A percentile compares a stretch with the other conserved stretches of the same genome.
phyloP scores from a whole-genome alignment of 2,329 filamentous ascomycete species.

The Botrytis galanthina region DNA sequence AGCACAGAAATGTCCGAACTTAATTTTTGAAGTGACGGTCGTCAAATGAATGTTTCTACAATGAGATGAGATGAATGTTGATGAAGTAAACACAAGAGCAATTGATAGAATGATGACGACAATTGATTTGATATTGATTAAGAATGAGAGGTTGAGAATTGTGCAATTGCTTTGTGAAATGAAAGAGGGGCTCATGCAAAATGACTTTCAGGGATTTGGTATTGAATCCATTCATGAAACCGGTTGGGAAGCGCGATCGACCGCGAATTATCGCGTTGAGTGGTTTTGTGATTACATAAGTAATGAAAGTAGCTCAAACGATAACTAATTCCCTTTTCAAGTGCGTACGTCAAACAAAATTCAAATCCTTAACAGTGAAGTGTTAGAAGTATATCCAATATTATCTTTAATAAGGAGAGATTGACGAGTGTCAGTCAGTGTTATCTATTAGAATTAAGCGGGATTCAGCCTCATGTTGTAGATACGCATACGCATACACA shows the following conservation, averaged over 20 bases:
- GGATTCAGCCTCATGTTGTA: background rate
- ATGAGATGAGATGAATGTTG: background rate
- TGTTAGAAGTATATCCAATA: background rate
- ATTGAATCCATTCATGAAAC: background rate
- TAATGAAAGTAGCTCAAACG: background rate
- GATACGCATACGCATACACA: background rate
- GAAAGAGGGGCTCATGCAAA: conserved; percentile 2
- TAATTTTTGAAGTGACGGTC: background rate
- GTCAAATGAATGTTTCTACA: background rate
- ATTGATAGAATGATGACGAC: background rate
- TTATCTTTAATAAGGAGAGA: background rate
- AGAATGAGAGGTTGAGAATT: background rate
- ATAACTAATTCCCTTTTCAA: background rate
- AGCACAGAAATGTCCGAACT: background rate
- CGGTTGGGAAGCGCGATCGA: background rate
- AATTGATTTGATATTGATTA: background rate
- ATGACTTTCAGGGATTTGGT: background rate
- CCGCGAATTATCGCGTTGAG: conserved; percentile 8
- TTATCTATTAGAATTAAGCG: background rate
- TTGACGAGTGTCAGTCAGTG: background rate
- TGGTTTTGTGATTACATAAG: conserved; percentile 5
- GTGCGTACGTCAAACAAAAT: background rate
- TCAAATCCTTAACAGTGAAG: background rate
- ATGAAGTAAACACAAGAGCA: background rate
- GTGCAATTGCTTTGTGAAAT: conserved; percentile 9